A percentile compares a stretch with the other conserved stretches of the same genome.
These are phyloP conservation scores for Saccharomycopsis sp. DNA, from an alignment of 805 yeast species.

Conservation along the genomic window DNA sequence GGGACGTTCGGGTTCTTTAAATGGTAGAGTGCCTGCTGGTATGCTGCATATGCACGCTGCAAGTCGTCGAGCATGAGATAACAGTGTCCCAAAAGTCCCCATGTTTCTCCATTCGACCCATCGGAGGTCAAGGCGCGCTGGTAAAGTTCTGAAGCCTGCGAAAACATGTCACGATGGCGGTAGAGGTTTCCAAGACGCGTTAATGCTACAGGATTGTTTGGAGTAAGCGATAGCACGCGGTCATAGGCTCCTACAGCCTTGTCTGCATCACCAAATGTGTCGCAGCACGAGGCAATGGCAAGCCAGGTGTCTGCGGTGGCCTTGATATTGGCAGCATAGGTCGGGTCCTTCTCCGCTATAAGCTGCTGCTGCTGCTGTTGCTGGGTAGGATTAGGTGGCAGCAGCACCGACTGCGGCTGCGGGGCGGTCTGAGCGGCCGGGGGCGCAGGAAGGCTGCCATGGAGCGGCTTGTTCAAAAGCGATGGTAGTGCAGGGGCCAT, in stretches of 20 bases:
- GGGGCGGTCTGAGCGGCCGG: constrained; percentile 8
- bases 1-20: constrained; percentile 92
- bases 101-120: constrained; percentile 89
- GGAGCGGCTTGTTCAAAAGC: neutral
- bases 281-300: constrained; percentile 59
- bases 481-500: neutral
- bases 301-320: constrained; percentile 83
- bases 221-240: constrained; percentile 77
- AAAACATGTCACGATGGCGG: constrained; percentile 82
- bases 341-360: constrained; percentile 29
- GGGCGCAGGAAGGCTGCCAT: neutral
- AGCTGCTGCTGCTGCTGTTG: constrained; percentile 27
- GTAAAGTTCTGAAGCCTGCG: constrained; percentile 90
- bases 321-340: constrained; percentile 23
- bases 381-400: constrained; percentile 12
- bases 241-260: constrained; percentile 87
- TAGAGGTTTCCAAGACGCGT: constrained; percentile 84
- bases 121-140: constrained; percentile 76
- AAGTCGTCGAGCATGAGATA: constrained; percentile 94
- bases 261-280: constrained; percentile 80
- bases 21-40: constrained; percentile 91
- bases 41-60: constrained; percentile 92
- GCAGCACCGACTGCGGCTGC: constrained; percentile 12
- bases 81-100: constrained; percentile 97
- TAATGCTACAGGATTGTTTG: constrained; percentile 78